Evolutionary conservation across 306 rosid genomes (phyloP).

Genomic region (Malus fusca): DNA sequence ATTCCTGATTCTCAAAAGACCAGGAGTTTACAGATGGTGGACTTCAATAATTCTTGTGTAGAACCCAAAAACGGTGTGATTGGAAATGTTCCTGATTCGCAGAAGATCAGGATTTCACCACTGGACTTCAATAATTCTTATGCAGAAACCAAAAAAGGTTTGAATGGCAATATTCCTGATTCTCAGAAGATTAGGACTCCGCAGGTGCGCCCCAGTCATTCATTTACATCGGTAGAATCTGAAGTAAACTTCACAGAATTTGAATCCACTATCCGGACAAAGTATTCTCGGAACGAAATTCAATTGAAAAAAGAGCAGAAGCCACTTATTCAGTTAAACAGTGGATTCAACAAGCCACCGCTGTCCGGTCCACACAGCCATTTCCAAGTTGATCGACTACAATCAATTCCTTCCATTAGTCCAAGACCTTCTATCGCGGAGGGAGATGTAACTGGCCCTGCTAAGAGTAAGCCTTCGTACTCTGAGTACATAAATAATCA

Average conservation of each 20-base stretch:
- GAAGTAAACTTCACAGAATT: slow-evolving; percentile 42
- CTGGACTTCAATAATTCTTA: slow-evolving; percentile 13
- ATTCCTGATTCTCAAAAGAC: slow-evolving; percentile 32
- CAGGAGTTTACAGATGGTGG: slow-evolving; percentile 22
- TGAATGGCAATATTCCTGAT: slow-evolving; percentile 34
- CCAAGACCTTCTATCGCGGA: slow-evolving; percentile 32
- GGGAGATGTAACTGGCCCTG: slow-evolving; percentile 31
- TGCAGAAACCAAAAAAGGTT: slow-evolving; percentile 34
- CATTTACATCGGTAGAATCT: slow-evolving; percentile 43
- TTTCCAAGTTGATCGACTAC: slow-evolving; percentile 41
- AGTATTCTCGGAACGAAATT: slow-evolving; percentile 41
- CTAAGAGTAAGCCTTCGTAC: slow-evolving; percentile 38
- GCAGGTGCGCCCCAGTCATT: slow-evolving; percentile 22
- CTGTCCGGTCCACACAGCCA: slow-evolving; percentile 29
- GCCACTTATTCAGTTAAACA: slow-evolving; percentile 33
- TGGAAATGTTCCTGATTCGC: slow-evolving; percentile 33
- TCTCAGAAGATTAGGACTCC: slow-evolving; percentile 24
- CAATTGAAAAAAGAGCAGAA: slow-evolving; percentile 41
- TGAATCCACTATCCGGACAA: slow-evolving; percentile 37
- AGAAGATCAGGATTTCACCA: slow-evolving; percentile 17
- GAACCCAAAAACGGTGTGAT: slow-evolving; percentile 36
- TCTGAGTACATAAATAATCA: slow-evolving; percentile 37
- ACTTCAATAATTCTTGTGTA: slow-evolving; percentile 8
- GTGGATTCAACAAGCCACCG: slow-evolving; percentile 47
- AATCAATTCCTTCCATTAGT: slow-evolving; percentile 41